These are phyloP conservation scores for Verticillium nonalfalfae DNA, from an alignment of 2,329 filamentous ascomycete species.

Conservation along the genomic window DNA sequence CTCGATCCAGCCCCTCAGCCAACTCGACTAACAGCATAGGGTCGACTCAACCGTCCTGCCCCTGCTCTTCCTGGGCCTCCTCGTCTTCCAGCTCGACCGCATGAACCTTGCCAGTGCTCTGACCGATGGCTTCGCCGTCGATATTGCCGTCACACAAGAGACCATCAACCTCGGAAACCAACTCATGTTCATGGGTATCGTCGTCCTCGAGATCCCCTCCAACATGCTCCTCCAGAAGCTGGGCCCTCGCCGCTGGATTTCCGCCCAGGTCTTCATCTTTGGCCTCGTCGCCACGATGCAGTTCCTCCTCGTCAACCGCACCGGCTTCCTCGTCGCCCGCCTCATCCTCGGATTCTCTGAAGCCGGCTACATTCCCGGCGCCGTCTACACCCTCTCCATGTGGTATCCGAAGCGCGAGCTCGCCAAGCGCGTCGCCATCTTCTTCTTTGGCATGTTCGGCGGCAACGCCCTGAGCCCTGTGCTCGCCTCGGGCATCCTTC, in stretches of 20 bases:
- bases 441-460: conserved; percentile 48
- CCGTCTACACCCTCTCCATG: conserved; percentile 42
- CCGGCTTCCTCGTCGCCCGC: conserved; percentile 36
- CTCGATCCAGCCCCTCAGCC: background rate
- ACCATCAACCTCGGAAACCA: conserved; percentile 47
- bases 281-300: conserved; percentile 39
- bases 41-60: conserved; percentile 40
- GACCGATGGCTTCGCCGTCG: conserved; percentile 37
- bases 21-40: conserved; percentile 18
- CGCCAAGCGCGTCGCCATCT: conserved; percentile 38
- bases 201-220: conserved; percentile 44
- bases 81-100: conserved; percentile 45
- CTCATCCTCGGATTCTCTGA: conserved; percentile 40
- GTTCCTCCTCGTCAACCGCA: conserved; percentile 31
- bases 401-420: conserved; percentile 42
- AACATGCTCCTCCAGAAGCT: conserved; percentile 37
- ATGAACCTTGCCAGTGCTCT: conserved; percentile 46
- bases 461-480: conserved; percentile 42
- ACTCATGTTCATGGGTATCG: conserved; percentile 44
- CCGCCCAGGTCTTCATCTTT: conserved; percentile 40
- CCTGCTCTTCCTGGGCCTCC: conserved; percentile 39
- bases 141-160: conserved; percentile 34
- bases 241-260: conserved; percentile 41
- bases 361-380: conserved; percentile 44
- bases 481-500: conserved; percentile 39